Evolutionary conservation across 2,329 filamentous ascomycete species (phyloP).

Genomic region (Colletotrichum karsti): DNA sequence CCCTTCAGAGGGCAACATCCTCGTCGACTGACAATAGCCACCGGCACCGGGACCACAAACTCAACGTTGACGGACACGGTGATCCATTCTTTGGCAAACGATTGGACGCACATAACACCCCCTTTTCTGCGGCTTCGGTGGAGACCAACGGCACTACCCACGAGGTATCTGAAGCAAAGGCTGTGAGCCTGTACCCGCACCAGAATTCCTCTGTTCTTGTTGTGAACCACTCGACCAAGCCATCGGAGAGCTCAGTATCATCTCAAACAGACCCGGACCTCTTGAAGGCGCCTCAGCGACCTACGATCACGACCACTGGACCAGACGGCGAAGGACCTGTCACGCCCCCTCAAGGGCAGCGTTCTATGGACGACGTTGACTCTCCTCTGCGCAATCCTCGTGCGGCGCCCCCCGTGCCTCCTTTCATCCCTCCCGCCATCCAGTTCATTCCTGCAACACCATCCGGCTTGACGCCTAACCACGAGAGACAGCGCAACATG

Average conservation of each 20-base stretch:
- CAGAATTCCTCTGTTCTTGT: constrained; percentile 71
- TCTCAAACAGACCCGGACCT: constrained; percentile 37
- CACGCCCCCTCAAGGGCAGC: constrained; percentile 61
- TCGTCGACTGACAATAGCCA: constrained; percentile 45
- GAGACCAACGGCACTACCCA: constrained; percentile 69
- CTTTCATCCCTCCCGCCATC: constrained; percentile 59
- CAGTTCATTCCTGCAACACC: constrained; percentile 72
- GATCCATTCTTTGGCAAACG: constrained; percentile 63
- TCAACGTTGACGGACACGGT: constrained; percentile 59
- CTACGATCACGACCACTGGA: constrained; percentile 48
- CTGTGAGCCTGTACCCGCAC: constrained; percentile 69
- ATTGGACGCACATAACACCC: constrained; percentile 65
- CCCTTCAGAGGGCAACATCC: constrained; percentile 40
- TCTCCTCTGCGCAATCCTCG: constrained; percentile 71
- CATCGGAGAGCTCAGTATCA: constrained; percentile 53
- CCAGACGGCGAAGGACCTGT: constrained; percentile 49
- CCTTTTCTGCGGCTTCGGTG: constrained; percentile 69
- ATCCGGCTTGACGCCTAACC: constrained; percentile 63
- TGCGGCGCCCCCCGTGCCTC: constrained; percentile 57
- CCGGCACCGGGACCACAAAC: constrained; percentile 36
- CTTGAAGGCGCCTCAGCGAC: constrained; percentile 37
- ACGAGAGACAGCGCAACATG: constrained; percentile 59
- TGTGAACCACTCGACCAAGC: constrained; percentile 63
- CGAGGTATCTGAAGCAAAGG: constrained; percentile 70
- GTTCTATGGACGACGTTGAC: constrained; percentile 63